Conservation (phyloP, 148 eudicot species). For the Rhododendron mucronatum region DNA sequence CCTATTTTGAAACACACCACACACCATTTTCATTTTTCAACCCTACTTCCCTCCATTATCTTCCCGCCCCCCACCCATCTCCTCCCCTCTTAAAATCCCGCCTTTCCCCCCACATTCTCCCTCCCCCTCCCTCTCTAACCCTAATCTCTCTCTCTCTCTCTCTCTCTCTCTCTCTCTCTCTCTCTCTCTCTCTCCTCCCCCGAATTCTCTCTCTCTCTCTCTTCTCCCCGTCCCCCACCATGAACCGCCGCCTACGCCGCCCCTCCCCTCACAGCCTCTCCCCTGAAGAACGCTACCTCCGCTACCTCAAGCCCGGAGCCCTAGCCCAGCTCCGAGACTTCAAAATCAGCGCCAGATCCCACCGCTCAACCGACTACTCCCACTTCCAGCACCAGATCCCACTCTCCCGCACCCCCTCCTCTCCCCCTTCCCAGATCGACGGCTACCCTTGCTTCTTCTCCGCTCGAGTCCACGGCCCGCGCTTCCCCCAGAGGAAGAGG, state of each 20-base stretch:
- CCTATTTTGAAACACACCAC: constrained; percentile 10
- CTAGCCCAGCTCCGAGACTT: constrained; percentile 29
- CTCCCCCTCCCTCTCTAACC: neutral
- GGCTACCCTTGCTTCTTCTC: constrained; percentile 12
- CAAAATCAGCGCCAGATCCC: constrained; percentile 25
- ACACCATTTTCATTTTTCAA: neutral
- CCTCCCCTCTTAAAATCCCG: constrained; percentile 12
- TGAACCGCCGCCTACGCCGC: constrained; percentile 24
- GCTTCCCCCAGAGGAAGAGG: constrained; percentile 32
- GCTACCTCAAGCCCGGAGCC: constrained; percentile 29
- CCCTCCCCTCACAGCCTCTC: neutral
- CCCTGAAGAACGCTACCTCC: constrained; percentile 13
- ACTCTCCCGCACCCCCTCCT: neutral
- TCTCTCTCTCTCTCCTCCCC: no score
- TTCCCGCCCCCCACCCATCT: constrained; percentile 18
- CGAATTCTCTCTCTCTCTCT: neutral
- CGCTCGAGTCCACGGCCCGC: constrained; percentile 14
- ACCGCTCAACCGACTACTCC: constrained; percentile 5
- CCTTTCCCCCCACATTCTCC: neutral
- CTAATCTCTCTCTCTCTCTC: neutral
- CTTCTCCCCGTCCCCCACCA: neutral
- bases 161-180: neutral
- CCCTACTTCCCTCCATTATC: constrained; percentile 16
- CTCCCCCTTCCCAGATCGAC: constrained; percentile 19
- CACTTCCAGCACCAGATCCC: constrained; percentile 15